Percentiles rank a stretch among this genome's conserved stretches.
Evolutionary conservation across 768 basidiomycete species (phyloP).

Genomic region (Obba rivulosa): DNA sequence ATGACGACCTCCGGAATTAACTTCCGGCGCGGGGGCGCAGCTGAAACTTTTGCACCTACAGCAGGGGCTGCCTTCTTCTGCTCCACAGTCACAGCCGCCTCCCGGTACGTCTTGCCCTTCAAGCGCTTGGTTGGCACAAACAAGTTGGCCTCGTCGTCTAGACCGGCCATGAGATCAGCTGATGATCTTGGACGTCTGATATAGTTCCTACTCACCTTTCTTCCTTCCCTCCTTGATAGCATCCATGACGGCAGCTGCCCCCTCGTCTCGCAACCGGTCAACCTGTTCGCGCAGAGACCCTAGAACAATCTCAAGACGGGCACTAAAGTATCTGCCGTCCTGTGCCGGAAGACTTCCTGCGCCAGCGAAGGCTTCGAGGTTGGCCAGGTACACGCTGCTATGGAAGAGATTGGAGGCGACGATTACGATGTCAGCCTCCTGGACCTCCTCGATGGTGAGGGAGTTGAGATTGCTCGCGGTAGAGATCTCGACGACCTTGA

Average conservation of each 20-base stretch:
- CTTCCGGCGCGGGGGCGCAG: slow-evolving; percentile 21
- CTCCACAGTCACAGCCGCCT: slow-evolving; percentile 38
- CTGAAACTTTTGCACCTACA: neutral
- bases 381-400: slow-evolving; percentile 69
- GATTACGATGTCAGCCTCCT: slow-evolving; percentile 81
- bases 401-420: slow-evolving; percentile 85
- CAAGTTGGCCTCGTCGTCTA: slow-evolving; percentile 46
- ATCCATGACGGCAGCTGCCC: slow-evolving; percentile 54
- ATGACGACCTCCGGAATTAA: slow-evolving; percentile 57
- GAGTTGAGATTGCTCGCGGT: slow-evolving; percentile 68
- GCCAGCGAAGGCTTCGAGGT: slow-evolving; percentile 65
- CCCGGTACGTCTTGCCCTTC: slow-evolving; percentile 70
- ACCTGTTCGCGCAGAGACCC: slow-evolving; percentile 59
- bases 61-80: slow-evolving; percentile 4
- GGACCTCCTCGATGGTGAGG: slow-evolving; percentile 65
- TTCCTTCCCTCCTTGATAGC: slow-evolving; percentile 60
- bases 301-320: slow-evolving; percentile 64
- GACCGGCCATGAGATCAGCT: slow-evolving; percentile 13
- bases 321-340: slow-evolving; percentile 86
- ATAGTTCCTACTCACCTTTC: slow-evolving; percentile 38
- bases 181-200: neutral
- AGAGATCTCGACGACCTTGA: slow-evolving; percentile 62
- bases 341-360: slow-evolving; percentile 65
- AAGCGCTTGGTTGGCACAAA: slow-evolving; percentile 56
- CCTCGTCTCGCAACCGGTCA: slow-evolving; percentile 60